Evolutionary conservation across 169 alveolate species (phyloP).

Genomic region (Eimeria mitis): DNA sequence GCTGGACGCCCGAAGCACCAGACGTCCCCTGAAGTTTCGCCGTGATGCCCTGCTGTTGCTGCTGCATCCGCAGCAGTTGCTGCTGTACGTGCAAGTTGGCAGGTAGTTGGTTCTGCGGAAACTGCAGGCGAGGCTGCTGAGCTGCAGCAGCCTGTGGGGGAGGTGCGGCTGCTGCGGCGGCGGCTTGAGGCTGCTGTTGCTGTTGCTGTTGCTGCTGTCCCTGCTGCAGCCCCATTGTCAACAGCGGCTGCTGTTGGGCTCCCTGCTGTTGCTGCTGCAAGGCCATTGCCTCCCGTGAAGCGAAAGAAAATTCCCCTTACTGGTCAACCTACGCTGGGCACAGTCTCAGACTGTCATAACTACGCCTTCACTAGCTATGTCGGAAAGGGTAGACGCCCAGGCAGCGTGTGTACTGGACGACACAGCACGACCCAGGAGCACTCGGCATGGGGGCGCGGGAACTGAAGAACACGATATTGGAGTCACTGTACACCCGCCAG

Average conservation of each 20-base stretch:
- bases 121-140: constrained; percentile 75
- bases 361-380: constrained; percentile 13
- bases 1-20: constrained; percentile 72
- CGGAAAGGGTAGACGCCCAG: constrained; percentile 58
- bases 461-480: constrained; percentile 37
- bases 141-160: constrained; percentile 8
- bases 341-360: not conserved
- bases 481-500: constrained; percentile 17
- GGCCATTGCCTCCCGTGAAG: constrained; percentile 41
- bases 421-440: constrained; percentile 43
- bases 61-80: constrained; percentile 74
- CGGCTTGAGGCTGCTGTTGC: constrained; percentile 48
- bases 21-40: constrained; percentile 57
- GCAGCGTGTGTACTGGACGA: constrained; percentile 52
- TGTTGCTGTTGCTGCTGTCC: constrained; percentile 50
- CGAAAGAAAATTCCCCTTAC: not conserved
- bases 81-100: constrained; percentile 69
- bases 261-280: constrained; percentile 70
- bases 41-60: constrained; percentile 71
- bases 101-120: constrained; percentile 64
- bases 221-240: constrained; percentile 62
- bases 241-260: constrained; percentile 75
- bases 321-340: constrained; percentile 34
- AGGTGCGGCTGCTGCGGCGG: not conserved
- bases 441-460: constrained; percentile 54